Evolutionary conservation across 2,329 filamentous ascomycete species (phyloP).

Genomic region (Dothideomycetes sp.): DNA sequence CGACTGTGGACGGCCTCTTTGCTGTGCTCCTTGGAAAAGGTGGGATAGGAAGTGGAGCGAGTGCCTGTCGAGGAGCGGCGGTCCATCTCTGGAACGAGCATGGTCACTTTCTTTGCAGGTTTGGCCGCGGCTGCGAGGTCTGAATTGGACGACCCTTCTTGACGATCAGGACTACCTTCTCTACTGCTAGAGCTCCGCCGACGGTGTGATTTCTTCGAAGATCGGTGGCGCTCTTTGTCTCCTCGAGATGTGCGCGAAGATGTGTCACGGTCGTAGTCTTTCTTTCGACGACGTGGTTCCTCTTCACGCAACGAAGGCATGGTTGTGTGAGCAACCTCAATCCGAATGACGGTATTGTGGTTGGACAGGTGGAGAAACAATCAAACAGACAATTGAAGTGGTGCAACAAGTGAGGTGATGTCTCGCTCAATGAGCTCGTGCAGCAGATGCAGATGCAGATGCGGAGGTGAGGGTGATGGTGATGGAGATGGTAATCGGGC

Average conservation of each 20-base stretch:
- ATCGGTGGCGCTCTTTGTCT: slow-evolving; percentile 15
- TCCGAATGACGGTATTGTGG: no score
- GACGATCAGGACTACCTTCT: slow-evolving; percentile 9
- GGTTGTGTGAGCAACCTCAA: no score
- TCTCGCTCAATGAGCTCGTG: no score
- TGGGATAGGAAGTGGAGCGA: slow-evolving; percentile 56
- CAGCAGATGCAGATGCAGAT: not conserved
- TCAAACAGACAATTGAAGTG: no score
- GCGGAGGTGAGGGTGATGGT: not conserved
- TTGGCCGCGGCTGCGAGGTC: slow-evolving; percentile 9
- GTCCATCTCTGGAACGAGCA: slow-evolving; percentile 36
- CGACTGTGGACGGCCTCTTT: slow-evolving; percentile 72
- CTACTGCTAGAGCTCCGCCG: slow-evolving; percentile 13
- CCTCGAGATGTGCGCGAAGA: slow-evolving; percentile 13
- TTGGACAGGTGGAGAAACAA: no score
- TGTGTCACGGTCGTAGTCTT: slow-evolving; percentile 23
- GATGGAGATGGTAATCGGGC: not conserved
- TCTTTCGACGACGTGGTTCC: slow-evolving; percentile 24
- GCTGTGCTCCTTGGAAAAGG: slow-evolving; percentile 82
- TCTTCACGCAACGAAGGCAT: slow-evolving; percentile 8
- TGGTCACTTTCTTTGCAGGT: slow-evolving; percentile 22
- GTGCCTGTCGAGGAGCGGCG: slow-evolving; percentile 27
- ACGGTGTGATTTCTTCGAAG: slow-evolving; percentile 11
- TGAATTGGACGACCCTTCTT: slow-evolving; percentile 10
- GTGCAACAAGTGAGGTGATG: not conserved